phyloP scores from a whole-genome alignment of 768 basidiomycete species.

The Kwoniella sp. region DNA sequence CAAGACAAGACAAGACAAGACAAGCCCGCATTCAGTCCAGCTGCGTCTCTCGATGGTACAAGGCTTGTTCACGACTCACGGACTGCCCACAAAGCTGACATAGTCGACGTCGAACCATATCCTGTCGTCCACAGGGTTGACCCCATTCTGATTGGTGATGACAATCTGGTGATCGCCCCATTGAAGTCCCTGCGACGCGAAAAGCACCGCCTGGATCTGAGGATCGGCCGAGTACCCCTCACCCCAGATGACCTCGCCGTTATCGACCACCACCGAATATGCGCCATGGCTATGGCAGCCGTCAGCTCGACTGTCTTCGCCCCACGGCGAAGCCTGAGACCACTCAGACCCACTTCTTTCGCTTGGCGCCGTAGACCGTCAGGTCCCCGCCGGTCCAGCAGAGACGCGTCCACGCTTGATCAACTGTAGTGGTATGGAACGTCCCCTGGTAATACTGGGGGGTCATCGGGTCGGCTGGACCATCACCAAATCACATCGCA shows the following conservation, averaged over 20 bases:
- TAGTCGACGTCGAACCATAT: constrained; percentile 16
- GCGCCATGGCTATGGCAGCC: constrained; percentile 7
- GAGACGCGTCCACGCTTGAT: constrained; percentile 10
- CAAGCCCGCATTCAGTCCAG: too few species aligned
- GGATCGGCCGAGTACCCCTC: constrained; percentile 9
- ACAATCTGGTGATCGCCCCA: constrained; percentile 10
- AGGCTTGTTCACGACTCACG: constrained; percentile 6
- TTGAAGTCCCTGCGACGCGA: constrained; percentile 3
- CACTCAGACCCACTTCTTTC: constrained; percentile 21
- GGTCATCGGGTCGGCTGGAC: background rate
- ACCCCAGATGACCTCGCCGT: background rate
- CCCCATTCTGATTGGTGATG: constrained; percentile 6
- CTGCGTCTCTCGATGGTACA: too few species aligned
- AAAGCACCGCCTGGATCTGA: constrained; percentile 6
- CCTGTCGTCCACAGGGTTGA: background rate
- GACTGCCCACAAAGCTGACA: background rate
- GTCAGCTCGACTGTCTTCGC: background rate
- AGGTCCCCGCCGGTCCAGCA: constrained; percentile 18
- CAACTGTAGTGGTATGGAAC: constrained; percentile 11
- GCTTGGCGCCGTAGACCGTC: constrained; percentile 10
- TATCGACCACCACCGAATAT: constrained; percentile 11
- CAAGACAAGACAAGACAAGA: too few species aligned
- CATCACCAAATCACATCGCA: background rate
- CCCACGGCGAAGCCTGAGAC: background rate
- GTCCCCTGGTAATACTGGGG: constrained; percentile 10